A percentile compares a stretch with the other conserved stretches of the same genome.
Conservation (phyloP, 1,139 yeast genomes). For the Zygosaccharomyces sapae region DNA sequence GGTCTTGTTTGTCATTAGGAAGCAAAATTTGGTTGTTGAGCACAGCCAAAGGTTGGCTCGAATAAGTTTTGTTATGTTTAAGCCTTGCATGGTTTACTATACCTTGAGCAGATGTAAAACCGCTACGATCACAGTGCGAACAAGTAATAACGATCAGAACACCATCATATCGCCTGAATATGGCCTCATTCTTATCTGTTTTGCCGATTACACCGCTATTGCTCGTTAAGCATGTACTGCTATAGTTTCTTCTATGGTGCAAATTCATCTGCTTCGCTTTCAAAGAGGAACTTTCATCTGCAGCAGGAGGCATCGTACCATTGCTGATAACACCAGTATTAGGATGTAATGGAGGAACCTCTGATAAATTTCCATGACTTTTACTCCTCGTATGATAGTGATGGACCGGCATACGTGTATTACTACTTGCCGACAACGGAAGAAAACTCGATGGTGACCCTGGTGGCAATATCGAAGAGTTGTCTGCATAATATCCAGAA, state of each 20-base stretch:
- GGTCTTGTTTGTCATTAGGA: constrained; percentile 57
- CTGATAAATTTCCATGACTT: constrained; percentile 26
- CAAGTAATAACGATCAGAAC: constrained; percentile 64
- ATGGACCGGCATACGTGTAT: constrained; percentile 14
- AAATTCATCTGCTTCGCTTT: constrained; percentile 28
- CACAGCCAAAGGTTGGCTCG: constrained; percentile 75
- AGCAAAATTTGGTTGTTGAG: constrained; percentile 60
- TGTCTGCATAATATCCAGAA: constrained; percentile 11
- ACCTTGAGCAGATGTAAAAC: constrained; percentile 77
- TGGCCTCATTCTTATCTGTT: constrained; percentile 43
- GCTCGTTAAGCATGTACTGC: constrained; percentile 36
- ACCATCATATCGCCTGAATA: constrained; percentile 70
- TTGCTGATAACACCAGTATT: constrained; percentile 21
- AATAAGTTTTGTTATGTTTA: constrained; percentile 68
- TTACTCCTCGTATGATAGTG: constrained; percentile 36
- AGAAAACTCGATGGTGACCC: constrained; percentile 4
- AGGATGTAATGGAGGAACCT: constrained; percentile 23
- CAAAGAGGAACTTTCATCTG: constrained; percentile 12
- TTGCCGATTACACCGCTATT: constrained; percentile 37
- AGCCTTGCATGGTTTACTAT: constrained; percentile 71
- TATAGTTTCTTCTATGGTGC: constrained; percentile 37
- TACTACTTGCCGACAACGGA: constrained; percentile 15
- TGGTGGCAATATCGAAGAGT: constrained; percentile 4
- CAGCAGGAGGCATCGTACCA: constrained; percentile 14
- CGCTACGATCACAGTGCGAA: constrained; percentile 61